A percentile compares a stretch with the other conserved stretches of the same genome.
Conservation (phyloP, 2,329 filamentous ascomycete species). For the Atkinsonella hypoxylon region DNA sequence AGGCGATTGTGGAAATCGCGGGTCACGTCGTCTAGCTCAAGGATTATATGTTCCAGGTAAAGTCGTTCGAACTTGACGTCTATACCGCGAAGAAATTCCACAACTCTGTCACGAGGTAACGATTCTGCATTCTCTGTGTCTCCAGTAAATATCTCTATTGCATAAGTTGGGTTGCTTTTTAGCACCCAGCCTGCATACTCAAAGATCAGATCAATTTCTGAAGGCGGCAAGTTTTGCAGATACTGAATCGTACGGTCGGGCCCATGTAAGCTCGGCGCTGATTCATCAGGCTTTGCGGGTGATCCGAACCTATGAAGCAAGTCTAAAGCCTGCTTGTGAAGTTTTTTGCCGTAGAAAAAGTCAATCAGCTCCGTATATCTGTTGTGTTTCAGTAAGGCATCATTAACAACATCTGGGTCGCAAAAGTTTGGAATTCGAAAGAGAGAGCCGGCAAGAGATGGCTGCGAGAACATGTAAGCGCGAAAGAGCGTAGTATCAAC, state of each 20-base stretch:
- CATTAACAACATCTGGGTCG: slow-evolving; percentile 88
- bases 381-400: slow-evolving; percentile 77
- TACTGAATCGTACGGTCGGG: slow-evolving; percentile 79
- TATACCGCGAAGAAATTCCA: slow-evolving; percentile 60
- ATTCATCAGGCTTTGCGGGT: slow-evolving; percentile 36
- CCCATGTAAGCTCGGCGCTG: slow-evolving; percentile 53
- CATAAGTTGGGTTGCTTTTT: slow-evolving; percentile 55
- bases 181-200: slow-evolving; percentile 89
- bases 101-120: slow-evolving; percentile 63
- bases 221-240: slow-evolving; percentile 76
- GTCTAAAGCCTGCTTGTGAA: slow-evolving; percentile 78
- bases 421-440: slow-evolving; percentile 97
- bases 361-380: slow-evolving; percentile 93
- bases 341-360: slow-evolving; percentile 89
- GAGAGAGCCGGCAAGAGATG: slow-evolving; percentile 72
- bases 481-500: slow-evolving; percentile 93
- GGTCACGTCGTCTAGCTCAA: slow-evolving; percentile 71
- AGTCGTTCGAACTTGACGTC: slow-evolving; percentile 59
- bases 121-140: slow-evolving; percentile 94
- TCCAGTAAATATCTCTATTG: slow-evolving; percentile 86
- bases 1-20: slow-evolving; percentile 81
- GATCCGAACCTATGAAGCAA: slow-evolving; percentile 72
- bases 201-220: slow-evolving; percentile 80
- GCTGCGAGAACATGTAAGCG: slow-evolving; percentile 85
- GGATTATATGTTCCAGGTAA: slow-evolving; percentile 86